Percentiles rank a stretch among this genome's conserved stretches.
Conservation (phyloP, 371 early-diverging fungal genomes). For the Syncephalastrum monosporum region DNA sequence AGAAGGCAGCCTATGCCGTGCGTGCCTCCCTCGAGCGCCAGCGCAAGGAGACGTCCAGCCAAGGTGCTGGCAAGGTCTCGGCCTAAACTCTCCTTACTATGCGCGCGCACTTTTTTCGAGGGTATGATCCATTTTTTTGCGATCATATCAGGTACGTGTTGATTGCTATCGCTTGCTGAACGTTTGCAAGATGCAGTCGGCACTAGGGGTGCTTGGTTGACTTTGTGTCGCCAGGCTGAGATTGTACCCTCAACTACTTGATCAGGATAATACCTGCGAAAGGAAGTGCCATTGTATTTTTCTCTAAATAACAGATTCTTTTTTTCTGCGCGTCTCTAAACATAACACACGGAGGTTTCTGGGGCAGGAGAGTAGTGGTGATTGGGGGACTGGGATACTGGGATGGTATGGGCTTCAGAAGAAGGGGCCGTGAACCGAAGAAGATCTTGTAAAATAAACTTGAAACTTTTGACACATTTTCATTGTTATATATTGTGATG, state of each 20-base stretch:
- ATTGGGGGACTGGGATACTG: too few species aligned
- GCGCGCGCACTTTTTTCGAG: constrained; percentile 5
- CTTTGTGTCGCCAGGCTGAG: constrained; percentile 34
- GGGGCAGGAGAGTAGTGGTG: too few species aligned
- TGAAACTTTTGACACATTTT: neutral
- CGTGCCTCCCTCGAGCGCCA: constrained; percentile 42
- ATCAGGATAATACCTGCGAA: constrained; percentile 47
- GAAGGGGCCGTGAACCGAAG: neutral
- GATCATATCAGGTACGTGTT: constrained; percentile 16
- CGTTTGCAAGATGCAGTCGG: constrained; percentile 20
- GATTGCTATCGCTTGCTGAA: constrained; percentile 17
- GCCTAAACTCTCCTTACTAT: constrained; percentile 9
- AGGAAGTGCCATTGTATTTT: constrained; percentile 31
- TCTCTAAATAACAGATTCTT: constrained; percentile 12
- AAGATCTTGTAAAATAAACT: neutral
- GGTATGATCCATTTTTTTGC: constrained; percentile 6
- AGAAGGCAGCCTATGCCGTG: constrained; percentile 68
- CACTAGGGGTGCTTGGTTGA: constrained; percentile 45
- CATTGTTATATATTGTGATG: too few species aligned
- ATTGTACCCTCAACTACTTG: constrained; percentile 48
- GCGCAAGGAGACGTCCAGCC: constrained; percentile 16
- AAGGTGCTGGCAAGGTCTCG: constrained; percentile 15
- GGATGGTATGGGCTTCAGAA: too few species aligned
- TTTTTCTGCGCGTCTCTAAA: constrained; percentile 6
- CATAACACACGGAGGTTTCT: neutral